Conservation (phyloP, 1,284 basidiomycete species). For the Pisolithus thermaeus region DNA sequence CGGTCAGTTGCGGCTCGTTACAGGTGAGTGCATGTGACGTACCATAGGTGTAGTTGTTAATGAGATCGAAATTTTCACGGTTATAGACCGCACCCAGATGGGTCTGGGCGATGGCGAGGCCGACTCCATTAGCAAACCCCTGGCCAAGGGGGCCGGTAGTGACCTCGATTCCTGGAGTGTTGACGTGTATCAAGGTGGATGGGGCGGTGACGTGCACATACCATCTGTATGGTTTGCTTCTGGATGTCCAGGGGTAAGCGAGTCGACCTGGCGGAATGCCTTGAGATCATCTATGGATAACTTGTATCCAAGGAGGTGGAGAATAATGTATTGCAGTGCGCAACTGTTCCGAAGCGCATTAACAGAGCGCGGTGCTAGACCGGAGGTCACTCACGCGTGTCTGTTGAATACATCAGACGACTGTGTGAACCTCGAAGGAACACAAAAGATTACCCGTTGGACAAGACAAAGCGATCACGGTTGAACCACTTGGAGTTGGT, state of each 20-base stretch:
- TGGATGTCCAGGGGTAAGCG: slow-evolving; percentile 88
- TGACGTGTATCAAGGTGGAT: slow-evolving; percentile 2
- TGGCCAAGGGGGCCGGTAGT: slow-evolving; percentile 96
- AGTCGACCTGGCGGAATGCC: slow-evolving; percentile 80
- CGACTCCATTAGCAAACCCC: slow-evolving; percentile 89
- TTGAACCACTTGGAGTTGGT: slow-evolving; percentile 90
- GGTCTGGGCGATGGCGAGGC: slow-evolving; percentile 89
- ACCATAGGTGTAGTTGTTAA: slow-evolving; percentile 92
- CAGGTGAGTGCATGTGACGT: slow-evolving; percentile 6
- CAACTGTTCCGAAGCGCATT: slow-evolving; percentile 44
- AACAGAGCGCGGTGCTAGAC: slow-evolving; percentile 4
- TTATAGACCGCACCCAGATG: slow-evolving; percentile 89
- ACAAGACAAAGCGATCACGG: slow-evolving; percentile 85
- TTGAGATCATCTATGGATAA: slow-evolving; percentile 83
- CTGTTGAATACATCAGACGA: slow-evolving; percentile 30
- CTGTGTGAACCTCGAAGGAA: slow-evolving; percentile 3
- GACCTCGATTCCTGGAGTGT: slow-evolving; percentile 71
- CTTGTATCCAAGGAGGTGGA: slow-evolving; percentile 83
- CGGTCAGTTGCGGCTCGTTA: slow-evolving; percentile 6
- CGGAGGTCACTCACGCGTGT: slow-evolving; percentile 52
- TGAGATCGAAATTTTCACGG: slow-evolving; percentile 77
- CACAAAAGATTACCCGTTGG: slow-evolving; percentile 59
- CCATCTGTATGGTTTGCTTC: slow-evolving; percentile 87
- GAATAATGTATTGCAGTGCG: slow-evolving; percentile 78
- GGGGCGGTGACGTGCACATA: slow-evolving; percentile 16